Evolutionary conservation across 306 rosid species (phyloP).

Genomic region (Crataegus laevigata): DNA sequence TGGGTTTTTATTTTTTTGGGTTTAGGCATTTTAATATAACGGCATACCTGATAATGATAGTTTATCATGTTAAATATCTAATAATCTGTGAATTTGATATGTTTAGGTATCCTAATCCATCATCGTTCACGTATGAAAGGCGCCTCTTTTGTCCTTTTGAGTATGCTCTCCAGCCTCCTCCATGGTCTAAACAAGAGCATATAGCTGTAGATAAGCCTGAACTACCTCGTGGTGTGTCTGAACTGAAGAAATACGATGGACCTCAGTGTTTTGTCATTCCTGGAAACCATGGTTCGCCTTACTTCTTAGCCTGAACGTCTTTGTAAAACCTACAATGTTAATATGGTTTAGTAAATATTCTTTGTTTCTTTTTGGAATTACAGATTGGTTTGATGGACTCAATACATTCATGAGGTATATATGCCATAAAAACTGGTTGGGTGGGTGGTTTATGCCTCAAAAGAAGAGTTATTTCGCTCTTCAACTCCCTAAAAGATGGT

Average conservation of each 20-base stretch:
- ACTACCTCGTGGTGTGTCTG: slow-evolving; percentile 56
- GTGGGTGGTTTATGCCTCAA: slow-evolving; percentile 99
- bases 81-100: neutral
- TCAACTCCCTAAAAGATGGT: slow-evolving; percentile 92
- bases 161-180: slow-evolving; percentile 91
- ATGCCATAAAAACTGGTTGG: slow-evolving; percentile 95
- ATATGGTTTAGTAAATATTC: neutral
- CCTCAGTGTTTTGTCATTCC: slow-evolving; percentile 96
- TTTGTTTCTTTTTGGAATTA: slow-evolving; percentile 17
- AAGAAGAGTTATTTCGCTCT: slow-evolving; percentile 95
- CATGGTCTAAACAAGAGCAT: slow-evolving; percentile 67
- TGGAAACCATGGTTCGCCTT: slow-evolving; percentile 88
- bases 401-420: slow-evolving; percentile 91
- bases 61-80: neutral
- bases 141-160: slow-evolving; percentile 92
- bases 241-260: slow-evolving; percentile 65
- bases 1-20: neutral
- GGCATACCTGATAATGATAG: neutral
- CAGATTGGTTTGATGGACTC: slow-evolving; percentile 99
- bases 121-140: slow-evolving; percentile 80
- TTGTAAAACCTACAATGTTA: neutral
- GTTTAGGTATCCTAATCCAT: slow-evolving; percentile 86
- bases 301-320: slow-evolving; percentile 3
- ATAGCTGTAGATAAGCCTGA: slow-evolving; percentile 84
- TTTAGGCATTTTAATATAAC: neutral